Percentiles rank a stretch among this genome's conserved stretches.
These are phyloP conservation scores for Pseudognaphalium luteoalbum DNA, from an alignment of 129 eudicot species.

Conservation along the genomic window DNA sequence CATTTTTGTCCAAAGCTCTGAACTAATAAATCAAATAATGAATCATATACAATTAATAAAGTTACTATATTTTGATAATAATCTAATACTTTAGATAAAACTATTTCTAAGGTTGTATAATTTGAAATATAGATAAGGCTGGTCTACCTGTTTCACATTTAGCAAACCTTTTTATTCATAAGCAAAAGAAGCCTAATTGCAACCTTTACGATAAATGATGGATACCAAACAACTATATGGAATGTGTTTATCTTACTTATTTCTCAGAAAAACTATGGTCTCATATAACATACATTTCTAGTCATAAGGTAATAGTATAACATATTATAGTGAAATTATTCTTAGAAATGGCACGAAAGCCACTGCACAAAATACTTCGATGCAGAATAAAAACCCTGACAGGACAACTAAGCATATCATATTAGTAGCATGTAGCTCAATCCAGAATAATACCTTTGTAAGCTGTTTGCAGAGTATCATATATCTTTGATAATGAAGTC, in stretches of 20 bases:
- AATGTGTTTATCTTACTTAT: background rate
- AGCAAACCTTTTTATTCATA: background rate
- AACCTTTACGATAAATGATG: background rate
- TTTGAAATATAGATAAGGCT: background rate
- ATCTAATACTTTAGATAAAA: background rate
- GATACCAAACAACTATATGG: background rate
- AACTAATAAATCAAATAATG: background rate
- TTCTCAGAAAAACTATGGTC: background rate
- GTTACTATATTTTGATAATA: too few relatives aligned
- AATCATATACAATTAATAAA: background rate
- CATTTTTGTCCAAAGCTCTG: background rate
- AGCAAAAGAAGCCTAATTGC: background rate
- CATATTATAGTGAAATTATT: too few relatives aligned
- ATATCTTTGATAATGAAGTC: conserved; percentile 54
- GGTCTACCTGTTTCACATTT: background rate
- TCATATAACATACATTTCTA: too few relatives aligned
- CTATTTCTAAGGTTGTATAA: background rate
- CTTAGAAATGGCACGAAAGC: background rate
- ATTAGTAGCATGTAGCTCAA: background rate
- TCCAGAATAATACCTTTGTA: conserved; percentile 48
- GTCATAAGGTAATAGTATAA: too few relatives aligned
- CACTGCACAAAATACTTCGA: background rate
- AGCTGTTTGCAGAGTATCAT: conserved; percentile 51
- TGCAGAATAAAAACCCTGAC: background rate
- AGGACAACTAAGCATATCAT: background rate